phyloP scores from a whole-genome alignment of 106 monocot species.

The Dioscorea dumetorum region DNA sequence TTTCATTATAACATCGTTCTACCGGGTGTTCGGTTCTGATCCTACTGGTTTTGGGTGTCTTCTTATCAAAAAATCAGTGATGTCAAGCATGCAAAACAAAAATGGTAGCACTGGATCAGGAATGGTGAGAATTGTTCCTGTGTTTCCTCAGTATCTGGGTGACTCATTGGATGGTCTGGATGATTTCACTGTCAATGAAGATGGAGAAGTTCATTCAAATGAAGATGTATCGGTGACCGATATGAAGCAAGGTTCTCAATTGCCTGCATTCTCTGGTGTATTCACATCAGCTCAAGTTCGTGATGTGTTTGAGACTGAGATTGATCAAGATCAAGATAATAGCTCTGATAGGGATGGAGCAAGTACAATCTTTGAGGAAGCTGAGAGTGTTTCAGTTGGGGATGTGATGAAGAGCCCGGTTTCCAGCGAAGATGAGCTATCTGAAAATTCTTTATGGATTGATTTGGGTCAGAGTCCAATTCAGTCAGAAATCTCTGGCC shows the following conservation, averaged over 20 bases:
- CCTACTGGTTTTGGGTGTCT: conserved; percentile 91
- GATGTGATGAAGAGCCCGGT: conserved; percentile 93
- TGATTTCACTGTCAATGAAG: conserved; percentile 41
- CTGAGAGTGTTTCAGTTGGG: conserved; percentile 73
- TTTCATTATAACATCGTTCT: conserved; percentile 98
- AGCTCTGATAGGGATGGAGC: conserved; percentile 86
- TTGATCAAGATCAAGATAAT: conserved; percentile 84
- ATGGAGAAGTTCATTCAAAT: conserved; percentile 34
- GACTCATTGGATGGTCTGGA: conserved; percentile 79
- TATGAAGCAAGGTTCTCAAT: conserved; percentile 32
- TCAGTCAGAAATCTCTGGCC: conserved; percentile 55
- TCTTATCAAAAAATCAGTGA: conserved; percentile 89
- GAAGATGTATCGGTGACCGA: conserved; percentile 30
- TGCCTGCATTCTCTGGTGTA: conserved; percentile 94
- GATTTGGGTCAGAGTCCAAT: conserved; percentile 90
- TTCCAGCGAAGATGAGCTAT: conserved; percentile 85
- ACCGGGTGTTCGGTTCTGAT: conserved; percentile 80
- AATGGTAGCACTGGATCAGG: conserved; percentile 82
- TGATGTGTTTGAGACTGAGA: conserved; percentile 76
- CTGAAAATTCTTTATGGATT: conserved; percentile 89
- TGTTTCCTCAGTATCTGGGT: conserved; percentile 88
- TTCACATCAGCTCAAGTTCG: conserved; percentile 80
- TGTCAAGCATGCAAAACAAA: conserved; percentile 66
- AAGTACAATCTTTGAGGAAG: conserved; percentile 83
- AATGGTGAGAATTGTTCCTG: conserved; percentile 85